Base-by-base conservation (phyloP, 1,139 yeast species). In the Candida labiduridarum region DNA sequence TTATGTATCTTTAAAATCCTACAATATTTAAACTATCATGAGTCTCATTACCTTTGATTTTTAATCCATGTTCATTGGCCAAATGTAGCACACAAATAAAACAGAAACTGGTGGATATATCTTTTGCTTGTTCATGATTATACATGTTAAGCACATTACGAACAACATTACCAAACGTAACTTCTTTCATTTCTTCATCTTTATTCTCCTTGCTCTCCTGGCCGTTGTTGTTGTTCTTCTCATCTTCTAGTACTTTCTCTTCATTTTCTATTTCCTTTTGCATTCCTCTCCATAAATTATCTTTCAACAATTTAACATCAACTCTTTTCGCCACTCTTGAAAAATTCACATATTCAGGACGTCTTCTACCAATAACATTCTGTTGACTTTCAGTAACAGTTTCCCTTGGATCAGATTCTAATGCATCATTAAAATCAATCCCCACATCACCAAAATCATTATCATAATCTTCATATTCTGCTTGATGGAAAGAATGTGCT, bases 291-390 rank as follows among this genome's bases (percentile, higher is more conserved):
- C 98, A 94, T 42, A 94, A 64, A 61, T 90, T 90, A 55, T 88
- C 89, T 68, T 94, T 94, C 52, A 94, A 74, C 38, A 79, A 72
- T 59, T 83, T 83, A 42, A 94, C 88, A 64, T 94, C 96, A 16
- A 94, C 96, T 57, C 86, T 80, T 65, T 91, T 92, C 3, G 97
- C 94, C 3, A 85, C 83, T 49, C 87, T 77, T 1, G 97, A 89
- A 60, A 85, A 91, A 54, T 80, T 84, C 45, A 91, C 84, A 56
- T 82, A 82, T 44, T 85, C 89, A 1, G 86, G 83, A 51, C 87
- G 71, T 19, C 72, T 60, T 5, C 74, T 76, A 12, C 76, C 77
- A n/a, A 71, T 62, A 6, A 76, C 61, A 39, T 72, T 55, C 44
- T 56, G 62, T 44, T 56, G 62, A 7, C 58, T 49, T 34, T 52